Evolutionary conservation across 2,329 filamentous ascomycete species (phyloP).

Genomic region (Alternaria sp.): DNA sequence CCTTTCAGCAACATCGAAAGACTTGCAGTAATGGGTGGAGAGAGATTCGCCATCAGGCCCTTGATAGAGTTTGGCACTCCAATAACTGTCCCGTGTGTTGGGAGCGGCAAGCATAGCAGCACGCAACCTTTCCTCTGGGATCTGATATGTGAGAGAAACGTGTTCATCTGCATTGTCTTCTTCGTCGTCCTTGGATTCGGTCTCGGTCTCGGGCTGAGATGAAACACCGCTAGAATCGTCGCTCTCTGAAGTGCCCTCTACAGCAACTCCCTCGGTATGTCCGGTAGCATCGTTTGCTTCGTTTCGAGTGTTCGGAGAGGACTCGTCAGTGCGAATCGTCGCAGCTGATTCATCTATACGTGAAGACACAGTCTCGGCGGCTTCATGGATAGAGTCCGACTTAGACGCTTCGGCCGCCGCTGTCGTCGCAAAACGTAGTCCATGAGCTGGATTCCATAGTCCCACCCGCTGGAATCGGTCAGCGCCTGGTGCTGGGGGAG

Average conservation of each 20-base stretch:
- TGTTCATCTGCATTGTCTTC: constrained; percentile 27
- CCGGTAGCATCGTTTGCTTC: not conserved
- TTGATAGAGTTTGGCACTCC: constrained; percentile 74
- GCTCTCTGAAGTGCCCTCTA: not conserved
- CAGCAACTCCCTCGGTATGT: not conserved
- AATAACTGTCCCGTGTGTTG: constrained; percentile 58
- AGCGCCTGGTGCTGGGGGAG: not conserved
- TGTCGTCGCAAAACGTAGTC: constrained; percentile 21
- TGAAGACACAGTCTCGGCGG: not conserved
- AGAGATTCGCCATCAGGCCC: constrained; percentile 63
- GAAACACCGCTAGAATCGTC: not conserved
- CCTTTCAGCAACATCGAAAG: constrained; percentile 70
- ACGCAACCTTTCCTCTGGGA: constrained; percentile 38
- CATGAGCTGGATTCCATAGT: constrained; percentile 12
- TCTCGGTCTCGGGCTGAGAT: constrained; percentile 2
- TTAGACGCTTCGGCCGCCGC: not conserved
- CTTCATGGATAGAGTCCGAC: not conserved
- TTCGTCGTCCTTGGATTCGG: constrained; percentile 10
- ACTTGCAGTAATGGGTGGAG: constrained; percentile 80
- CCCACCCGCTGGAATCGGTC: constrained; percentile 8
- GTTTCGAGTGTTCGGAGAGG: not conserved
- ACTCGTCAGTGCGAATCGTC: not conserved
- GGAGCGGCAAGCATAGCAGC: constrained; percentile 42
- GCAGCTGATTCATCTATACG: not conserved
- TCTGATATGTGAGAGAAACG: constrained; percentile 41